Evolutionary conservation across 306 rosid genomes (phyloP), one percentile per base, ranked within the genome.

Genomic region (Vigna angularis): DNA sequence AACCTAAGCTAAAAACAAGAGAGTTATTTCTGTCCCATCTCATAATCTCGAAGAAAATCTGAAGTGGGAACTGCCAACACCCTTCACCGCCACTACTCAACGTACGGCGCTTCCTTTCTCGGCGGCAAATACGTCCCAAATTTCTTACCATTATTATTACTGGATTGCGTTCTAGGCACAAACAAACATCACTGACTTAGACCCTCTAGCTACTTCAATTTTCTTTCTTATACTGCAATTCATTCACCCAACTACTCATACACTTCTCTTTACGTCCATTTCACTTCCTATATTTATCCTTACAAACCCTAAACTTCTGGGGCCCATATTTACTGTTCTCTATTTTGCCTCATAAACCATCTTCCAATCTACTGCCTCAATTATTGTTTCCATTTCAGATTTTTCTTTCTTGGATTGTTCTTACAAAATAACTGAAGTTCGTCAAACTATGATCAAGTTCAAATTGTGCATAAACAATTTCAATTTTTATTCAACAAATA

Each of bases 101-200:
- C 24, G 69, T 57, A 78, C 73, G 80, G 76, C 77, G 68, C 64
- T 38, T 47, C 67, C 68, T 48, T 11, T 20, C 61, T 26, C 79
- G 88, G 79, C 87, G 88, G 90, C 88, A 22, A 15, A 77, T 70
- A 82, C 83, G 82, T 57, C 78, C 63, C 71, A 51, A 72, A 64
- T 4, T 36, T 36, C 8, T 36, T 36, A 36, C 9, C 9, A 16
- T 20, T 34, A 52, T 52, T n/a, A 51, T 51, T 51, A 51, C 17
- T 51, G 10, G 44, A 51, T n/a, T 51, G 17, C 32, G 17, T 48
- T 16, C 14, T 51, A 51, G 32, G 32, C 48, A 70, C 17, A 50
- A 34, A 51, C 61, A 4, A 50, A 50, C 62, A 17, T 51, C 9
- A 30, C 28, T 9, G 13, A 42, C 4, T 9, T 42, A 12, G 50